A percentile compares a stretch with the other conserved stretches of the same genome.
phyloP scores from a whole-genome alignment of 164 flowering plant species.

The Pachysandra terminalis region DNA sequence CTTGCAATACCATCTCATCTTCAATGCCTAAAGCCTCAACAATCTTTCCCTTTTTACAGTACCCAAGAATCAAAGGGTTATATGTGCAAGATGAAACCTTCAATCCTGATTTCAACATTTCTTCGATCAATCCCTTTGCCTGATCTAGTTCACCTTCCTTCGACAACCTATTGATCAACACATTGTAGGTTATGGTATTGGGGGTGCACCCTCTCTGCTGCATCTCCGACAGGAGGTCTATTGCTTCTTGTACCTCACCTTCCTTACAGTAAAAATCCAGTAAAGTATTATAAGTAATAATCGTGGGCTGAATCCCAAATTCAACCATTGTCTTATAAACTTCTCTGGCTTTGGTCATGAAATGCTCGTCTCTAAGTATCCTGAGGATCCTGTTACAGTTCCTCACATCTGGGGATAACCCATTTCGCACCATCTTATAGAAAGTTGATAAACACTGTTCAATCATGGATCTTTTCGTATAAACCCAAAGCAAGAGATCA shows the following conservation, averaged over 20 bases:
- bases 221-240: conserved; percentile 49
- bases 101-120: conserved; percentile 47
- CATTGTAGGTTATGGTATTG: conserved; percentile 59
- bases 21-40: conserved; percentile 39
- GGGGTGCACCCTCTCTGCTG: conserved; percentile 42
- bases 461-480: conserved; percentile 37
- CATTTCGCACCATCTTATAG: conserved; percentile 50
- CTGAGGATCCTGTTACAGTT: conserved; percentile 68
- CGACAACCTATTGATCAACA: conserved; percentile 56
- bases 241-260: conserved; percentile 40
- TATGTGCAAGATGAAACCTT: conserved; percentile 44
- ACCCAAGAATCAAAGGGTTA: conserved; percentile 62
- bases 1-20: conserved; percentile 46
- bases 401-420: conserved; percentile 53
- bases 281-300: conserved; percentile 63
- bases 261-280: conserved; percentile 53
- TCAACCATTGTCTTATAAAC: conserved; percentile 45
- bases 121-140: conserved; percentile 42
- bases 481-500: conserved; percentile 47
- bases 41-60: conserved; percentile 43
- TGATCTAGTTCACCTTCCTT: conserved; percentile 43
- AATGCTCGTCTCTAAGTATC: conserved; percentile 41
- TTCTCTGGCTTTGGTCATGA: conserved; percentile 33
- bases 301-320: conserved; percentile 45
- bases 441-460: conserved; percentile 47